Conservation (phyloP, 2,329 filamentous ascomycete genomes). For the Ascosphaera aggregata region DNA sequence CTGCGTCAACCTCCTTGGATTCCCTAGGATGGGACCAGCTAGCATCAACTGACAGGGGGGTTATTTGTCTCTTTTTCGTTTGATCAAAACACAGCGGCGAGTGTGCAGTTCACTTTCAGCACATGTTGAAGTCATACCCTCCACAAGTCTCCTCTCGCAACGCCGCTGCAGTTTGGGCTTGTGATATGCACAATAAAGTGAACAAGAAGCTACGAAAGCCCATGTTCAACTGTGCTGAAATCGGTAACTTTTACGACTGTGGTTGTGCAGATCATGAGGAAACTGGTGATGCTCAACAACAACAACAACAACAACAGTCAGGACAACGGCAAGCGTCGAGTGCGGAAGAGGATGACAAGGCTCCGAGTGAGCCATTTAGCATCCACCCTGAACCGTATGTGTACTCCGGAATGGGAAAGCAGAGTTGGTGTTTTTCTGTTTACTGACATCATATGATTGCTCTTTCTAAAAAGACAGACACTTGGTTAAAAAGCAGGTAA, state of each 20-base stretch:
- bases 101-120: constrained; percentile 39
- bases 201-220: constrained; percentile 37
- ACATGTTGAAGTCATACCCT: constrained; percentile 36
- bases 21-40: too few species aligned
- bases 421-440: too few species aligned
- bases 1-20: neutral
- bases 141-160: constrained; percentile 39
- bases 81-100: constrained; percentile 27
- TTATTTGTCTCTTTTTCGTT: too few species aligned
- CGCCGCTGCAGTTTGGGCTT: constrained; percentile 41
- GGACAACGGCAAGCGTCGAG: neutral
- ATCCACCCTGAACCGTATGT: neutral
- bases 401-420: too few species aligned
- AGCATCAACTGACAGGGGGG: too few species aligned
- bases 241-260: constrained; percentile 44
- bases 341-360: neutral
- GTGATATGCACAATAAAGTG: constrained; percentile 42
- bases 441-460: too few species aligned
- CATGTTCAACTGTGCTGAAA: constrained; percentile 38
- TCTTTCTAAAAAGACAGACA: neutral
- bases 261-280: constrained; percentile 28
- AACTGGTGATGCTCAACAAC: too few species aligned
- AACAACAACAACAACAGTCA: too few species aligned
- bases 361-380: neutral
- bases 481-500: neutral